Percentiles rank a stretch among this genome's conserved stretches.
Conservation (phyloP, 208 protist species). For the Leishmania aethiopica region DNA sequence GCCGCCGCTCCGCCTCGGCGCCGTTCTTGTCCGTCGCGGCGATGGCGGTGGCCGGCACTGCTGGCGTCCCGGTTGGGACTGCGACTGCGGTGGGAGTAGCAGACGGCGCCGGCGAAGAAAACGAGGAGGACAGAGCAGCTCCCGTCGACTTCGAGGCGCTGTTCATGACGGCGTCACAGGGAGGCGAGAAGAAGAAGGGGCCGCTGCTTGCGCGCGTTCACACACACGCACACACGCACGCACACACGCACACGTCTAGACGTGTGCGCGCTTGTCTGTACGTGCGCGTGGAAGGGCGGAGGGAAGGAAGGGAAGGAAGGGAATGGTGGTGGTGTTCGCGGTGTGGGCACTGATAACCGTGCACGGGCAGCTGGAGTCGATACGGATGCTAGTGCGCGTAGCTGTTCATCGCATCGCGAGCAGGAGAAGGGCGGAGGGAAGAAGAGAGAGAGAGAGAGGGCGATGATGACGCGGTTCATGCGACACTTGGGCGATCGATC, state of each 20-base stretch:
- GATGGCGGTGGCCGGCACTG: not conserved
- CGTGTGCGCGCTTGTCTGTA: not conserved
- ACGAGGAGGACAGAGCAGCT: not conserved
- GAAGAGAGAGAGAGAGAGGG: not conserved
- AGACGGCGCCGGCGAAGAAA: not conserved
- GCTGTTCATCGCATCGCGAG: no score
- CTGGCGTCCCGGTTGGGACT: not conserved
- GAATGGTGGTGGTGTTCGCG: not conserved
- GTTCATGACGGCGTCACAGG: not conserved
- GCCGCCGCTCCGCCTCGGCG: slow-evolving; percentile 6
- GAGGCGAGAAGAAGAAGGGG: not conserved
- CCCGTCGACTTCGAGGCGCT: not conserved
- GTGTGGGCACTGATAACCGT: not conserved
- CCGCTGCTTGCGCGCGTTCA: not conserved
- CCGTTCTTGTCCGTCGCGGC: not conserved
- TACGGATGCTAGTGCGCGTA: not conserved
- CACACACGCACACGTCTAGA: no score
- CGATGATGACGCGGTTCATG: not conserved
- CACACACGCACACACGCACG: no score
- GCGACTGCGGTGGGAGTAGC: not conserved
- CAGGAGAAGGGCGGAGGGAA: not conserved
- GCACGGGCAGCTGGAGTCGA: not conserved
- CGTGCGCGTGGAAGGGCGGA: not conserved
- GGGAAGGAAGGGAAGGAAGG: no score
- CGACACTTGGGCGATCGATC: no score